A percentile compares a stretch with the other conserved stretches of the same genome.
Evolutionary conservation across 2,329 filamentous ascomycete species (phyloP).

Genomic region (Fusarium piperis): DNA sequence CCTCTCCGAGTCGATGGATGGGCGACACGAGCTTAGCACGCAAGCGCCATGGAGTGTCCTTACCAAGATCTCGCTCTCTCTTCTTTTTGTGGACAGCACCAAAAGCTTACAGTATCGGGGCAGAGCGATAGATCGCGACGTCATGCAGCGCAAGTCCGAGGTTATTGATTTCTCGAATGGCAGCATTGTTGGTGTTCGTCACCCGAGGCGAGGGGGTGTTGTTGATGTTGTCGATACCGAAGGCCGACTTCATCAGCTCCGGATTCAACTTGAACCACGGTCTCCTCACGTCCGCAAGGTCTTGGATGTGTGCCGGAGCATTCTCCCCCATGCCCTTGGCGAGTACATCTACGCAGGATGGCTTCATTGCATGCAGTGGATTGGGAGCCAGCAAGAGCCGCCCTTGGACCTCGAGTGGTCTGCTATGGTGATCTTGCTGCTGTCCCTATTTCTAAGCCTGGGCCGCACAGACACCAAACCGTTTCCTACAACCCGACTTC

Average conservation of each 20-base stretch:
- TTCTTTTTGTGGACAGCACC: slow-evolving; percentile 67
- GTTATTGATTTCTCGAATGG: slow-evolving; percentile 58
- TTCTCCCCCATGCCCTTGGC: slow-evolving; percentile 67
- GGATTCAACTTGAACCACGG: slow-evolving; percentile 72
- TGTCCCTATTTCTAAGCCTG: slow-evolving; percentile 71
- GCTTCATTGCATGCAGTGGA: slow-evolving; percentile 80
- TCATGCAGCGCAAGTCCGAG: slow-evolving; percentile 55
- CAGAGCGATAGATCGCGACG: slow-evolving; percentile 63
- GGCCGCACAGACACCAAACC: slow-evolving; percentile 50
- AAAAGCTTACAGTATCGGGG: slow-evolving; percentile 67
- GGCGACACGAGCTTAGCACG: slow-evolving; percentile 73
- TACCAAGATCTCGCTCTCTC: slow-evolving; percentile 72
- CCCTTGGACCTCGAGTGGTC: slow-evolving; percentile 74
- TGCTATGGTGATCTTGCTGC: slow-evolving; percentile 69
- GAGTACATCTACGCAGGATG: slow-evolving; percentile 74
- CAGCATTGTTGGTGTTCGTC: slow-evolving; percentile 63
- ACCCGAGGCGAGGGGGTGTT: slow-evolving; percentile 67
- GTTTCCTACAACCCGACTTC: slow-evolving; percentile 38
- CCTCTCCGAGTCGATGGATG: slow-evolving; percentile 71
- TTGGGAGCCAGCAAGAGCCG: slow-evolving; percentile 59
- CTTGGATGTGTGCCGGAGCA: slow-evolving; percentile 70
- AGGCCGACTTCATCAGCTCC: slow-evolving; percentile 70
- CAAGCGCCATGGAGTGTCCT: slow-evolving; percentile 80
- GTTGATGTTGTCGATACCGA: slow-evolving; percentile 74
- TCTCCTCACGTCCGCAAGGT: slow-evolving; percentile 70